phyloP scores from a whole-genome alignment of 176 grass and related monocot species.

The Oryza meyeriana region DNA sequence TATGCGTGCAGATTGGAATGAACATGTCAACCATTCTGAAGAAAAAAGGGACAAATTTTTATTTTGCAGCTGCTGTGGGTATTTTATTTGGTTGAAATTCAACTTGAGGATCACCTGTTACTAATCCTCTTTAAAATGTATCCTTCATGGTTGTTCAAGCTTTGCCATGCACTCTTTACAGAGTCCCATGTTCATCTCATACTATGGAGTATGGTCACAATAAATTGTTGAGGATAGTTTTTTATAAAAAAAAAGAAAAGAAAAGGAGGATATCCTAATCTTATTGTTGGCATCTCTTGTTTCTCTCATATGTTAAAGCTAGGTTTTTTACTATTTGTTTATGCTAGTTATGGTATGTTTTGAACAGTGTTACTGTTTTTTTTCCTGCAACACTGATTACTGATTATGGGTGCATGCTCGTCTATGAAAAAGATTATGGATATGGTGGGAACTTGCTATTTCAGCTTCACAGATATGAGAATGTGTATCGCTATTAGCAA shows the following conservation, averaged over 20 bases:
- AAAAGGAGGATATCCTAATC: not conserved
- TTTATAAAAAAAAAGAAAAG: not conserved
- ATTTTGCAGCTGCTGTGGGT: not conserved
- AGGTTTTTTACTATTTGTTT: not conserved
- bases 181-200: not conserved
- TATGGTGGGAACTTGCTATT: not conserved
- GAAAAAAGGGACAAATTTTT: not conserved
- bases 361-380: not conserved
- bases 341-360: not conserved
- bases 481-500: not conserved
- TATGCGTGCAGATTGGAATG: not conserved
- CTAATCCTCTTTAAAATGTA: not conserved
- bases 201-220: not conserved
- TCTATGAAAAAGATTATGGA: not conserved
- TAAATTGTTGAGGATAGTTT: not conserved
- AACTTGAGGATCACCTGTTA: not conserved
- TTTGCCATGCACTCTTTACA: not conserved
- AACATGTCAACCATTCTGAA: not conserved
- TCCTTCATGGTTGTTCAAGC: not conserved
- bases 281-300: not conserved
- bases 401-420: not conserved
- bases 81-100: not conserved
- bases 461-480: not conserved
- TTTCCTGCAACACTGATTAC: not conserved
- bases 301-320: not conserved